phyloP scores from a whole-genome alignment of 192 early-diverging fungal species.

The Coemansia sp. region DNA sequence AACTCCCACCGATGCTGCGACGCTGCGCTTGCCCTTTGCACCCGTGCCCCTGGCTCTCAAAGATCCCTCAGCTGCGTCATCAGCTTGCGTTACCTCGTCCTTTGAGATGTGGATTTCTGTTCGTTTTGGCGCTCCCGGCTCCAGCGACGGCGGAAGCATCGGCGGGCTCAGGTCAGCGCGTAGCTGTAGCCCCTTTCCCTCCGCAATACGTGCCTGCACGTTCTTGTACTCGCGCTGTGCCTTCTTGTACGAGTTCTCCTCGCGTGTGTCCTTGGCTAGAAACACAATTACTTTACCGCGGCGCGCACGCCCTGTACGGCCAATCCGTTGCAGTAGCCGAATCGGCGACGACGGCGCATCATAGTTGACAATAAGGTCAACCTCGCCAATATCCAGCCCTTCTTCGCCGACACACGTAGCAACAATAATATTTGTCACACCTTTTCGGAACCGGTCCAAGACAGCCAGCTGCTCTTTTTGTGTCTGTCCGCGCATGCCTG shows the following conservation, averaged over 20 bases:
- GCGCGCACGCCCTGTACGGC: conserved; percentile 51
- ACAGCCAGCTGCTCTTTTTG: conserved; percentile 86
- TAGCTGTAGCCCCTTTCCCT: conserved; percentile 36
- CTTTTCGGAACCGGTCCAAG: conserved; percentile 71
- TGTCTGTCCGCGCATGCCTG: conserved; percentile 67
- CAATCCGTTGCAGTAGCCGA: conserved; percentile 53
- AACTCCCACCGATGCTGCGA: conserved; percentile 14
- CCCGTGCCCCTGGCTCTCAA: background rate
- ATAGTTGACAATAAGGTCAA: conserved; percentile 90
- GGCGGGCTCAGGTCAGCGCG: conserved; percentile 47
- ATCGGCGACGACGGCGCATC: conserved; percentile 61
- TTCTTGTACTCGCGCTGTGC: conserved; percentile 54
- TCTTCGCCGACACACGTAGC: conserved; percentile 94
- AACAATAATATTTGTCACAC: conserved; percentile 82
- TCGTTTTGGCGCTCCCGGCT: conserved; percentile 24
- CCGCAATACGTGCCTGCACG: conserved; percentile 44
- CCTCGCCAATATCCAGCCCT: conserved; percentile 94
- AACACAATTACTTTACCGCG: conserved; percentile 53
- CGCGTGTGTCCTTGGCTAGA: conserved; percentile 49
- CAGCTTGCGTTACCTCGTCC: conserved; percentile 18
- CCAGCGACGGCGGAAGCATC: conserved; percentile 43
- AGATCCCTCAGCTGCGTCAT: background rate
- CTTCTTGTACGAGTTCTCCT: conserved; percentile 52
- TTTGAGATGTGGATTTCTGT: conserved; percentile 32
- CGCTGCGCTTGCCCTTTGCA: conserved; percentile 13